Conservation (phyloP, 1,284 basidiomycete genomes). For the Phlebopus sp. region DNA sequence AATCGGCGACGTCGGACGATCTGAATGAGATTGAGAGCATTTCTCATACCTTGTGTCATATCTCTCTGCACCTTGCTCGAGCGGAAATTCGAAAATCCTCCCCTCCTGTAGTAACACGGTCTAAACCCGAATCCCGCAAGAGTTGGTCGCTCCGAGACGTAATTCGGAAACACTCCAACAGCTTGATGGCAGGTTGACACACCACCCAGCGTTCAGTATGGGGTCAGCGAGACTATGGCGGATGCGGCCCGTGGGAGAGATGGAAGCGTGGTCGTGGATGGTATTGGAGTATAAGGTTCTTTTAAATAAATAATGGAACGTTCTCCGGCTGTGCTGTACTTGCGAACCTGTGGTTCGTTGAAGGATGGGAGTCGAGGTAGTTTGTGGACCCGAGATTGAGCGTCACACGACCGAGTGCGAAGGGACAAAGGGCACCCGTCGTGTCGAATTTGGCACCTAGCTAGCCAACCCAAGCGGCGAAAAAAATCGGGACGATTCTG, state of each 20-base stretch:
- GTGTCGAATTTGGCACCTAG: neutral
- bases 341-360: neutral
- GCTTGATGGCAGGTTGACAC: conserved; percentile 29
- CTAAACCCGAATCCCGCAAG: no score
- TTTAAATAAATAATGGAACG: neutral
- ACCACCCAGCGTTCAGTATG: no score
- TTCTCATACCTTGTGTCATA: no score
- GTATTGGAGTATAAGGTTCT: conserved; percentile 4
- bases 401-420: no score
- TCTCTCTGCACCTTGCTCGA: no score
- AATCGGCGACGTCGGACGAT: neutral
- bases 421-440: neutral
- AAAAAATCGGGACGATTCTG: neutral
- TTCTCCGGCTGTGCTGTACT: neutral
- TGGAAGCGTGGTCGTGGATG: conserved; percentile 6
- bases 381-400: no score
- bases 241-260: neutral
- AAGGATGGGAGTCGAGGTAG: neutral
- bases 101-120: no score
- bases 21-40: conserved; percentile 9
- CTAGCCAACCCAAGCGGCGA: neutral
- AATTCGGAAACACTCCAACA: conserved; percentile 26
- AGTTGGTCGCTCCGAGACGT: conserved; percentile 14
- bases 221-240: conserved; percentile 3
- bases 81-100: no score